phyloP scores from a whole-genome alignment of 441 rosid genomes.

The Croton laevigatus region DNA sequence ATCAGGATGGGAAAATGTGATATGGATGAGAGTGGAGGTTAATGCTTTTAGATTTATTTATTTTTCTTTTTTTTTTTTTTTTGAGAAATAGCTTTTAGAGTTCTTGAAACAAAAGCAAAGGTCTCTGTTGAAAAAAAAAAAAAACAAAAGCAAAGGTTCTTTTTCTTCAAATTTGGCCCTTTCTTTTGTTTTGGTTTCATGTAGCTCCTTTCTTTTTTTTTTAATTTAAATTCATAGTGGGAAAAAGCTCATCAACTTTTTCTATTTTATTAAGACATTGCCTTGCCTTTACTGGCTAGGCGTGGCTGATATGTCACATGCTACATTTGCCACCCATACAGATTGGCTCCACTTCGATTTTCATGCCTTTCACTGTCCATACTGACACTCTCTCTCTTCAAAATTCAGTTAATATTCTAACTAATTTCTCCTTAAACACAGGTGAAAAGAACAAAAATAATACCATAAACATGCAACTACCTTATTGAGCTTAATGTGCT shows the following conservation, averaged over 20 bases:
- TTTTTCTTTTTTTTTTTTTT: conserved; percentile 5
- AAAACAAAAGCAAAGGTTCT: conserved; percentile 32
- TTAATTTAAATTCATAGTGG: conserved; percentile 9
- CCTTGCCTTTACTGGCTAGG: conserved; percentile 12
- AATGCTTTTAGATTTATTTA: conserved; percentile 24
- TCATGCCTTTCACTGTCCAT: background rate
- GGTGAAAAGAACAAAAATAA: background rate
- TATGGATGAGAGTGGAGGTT: conserved; percentile 15
- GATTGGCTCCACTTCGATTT: background rate
- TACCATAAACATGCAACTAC: background rate
- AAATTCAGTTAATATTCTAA: background rate
- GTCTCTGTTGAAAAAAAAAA: no score
- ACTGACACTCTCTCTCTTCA: background rate
- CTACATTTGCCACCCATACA: conserved; percentile 9
- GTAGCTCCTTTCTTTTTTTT: background rate
- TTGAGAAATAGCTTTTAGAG: conserved; percentile 18
- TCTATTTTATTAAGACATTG: background rate
- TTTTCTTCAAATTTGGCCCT: background rate
- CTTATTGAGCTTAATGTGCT: no score
- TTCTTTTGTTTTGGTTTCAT: background rate
- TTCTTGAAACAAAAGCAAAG: conserved; percentile 37
- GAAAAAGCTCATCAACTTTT: conserved; percentile 27
- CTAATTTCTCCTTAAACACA: background rate
- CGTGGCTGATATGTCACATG: conserved; percentile 17
- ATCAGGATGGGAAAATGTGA: conserved; percentile 31